Evolutionary conservation across 129 eudicot species (phyloP), one percentile per base, ranked within the genome.

Genomic region (Tagetes patula): DNA sequence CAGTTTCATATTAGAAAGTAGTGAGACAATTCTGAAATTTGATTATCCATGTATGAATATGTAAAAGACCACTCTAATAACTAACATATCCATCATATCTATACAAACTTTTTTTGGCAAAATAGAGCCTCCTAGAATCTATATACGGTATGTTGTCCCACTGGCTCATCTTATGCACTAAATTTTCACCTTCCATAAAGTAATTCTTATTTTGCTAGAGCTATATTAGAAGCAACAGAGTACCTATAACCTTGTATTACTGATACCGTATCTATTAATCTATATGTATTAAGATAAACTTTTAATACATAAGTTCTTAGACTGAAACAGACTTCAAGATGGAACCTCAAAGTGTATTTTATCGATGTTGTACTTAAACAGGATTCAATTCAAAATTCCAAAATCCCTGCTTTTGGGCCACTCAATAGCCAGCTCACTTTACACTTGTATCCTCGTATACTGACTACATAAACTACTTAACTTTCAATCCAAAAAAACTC

Each of bases 261-360:
- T 54, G 42, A 37, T 37, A 71, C 41, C 66, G 32, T 39, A 52
- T 48, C 52, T 6, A 58, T 43, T 6, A 5, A 9, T 42, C 6
- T 5, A 42, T 65, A 52, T 75, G 52, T 70, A 55, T 50, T 69
- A 9, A 70, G 56, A 77, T 63, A 33, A 69, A 20, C 76, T 48
- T 48, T 67, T 66, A 58, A 49, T 27, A 8, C 2, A 47, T 12
- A 30, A 43, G 49, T 49, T 41, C 50, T 20, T 41, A 50, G 8
- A 12, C 14, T 20, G 65, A 53, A 53, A 71, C 33, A 56, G 12
- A 11, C n/a, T 61, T 39, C 27, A 60, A 34, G 37, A 59, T 47
- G 31, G 40, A 14, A 47, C 32, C 69, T 61, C 60, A 13, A 64
- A 47, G 37, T 49, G 38, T 40, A 9, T 36, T 10, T 45, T 6